phyloP scores from a whole-genome alignment of 345 rosid species.

The Gossypium arboreum region DNA sequence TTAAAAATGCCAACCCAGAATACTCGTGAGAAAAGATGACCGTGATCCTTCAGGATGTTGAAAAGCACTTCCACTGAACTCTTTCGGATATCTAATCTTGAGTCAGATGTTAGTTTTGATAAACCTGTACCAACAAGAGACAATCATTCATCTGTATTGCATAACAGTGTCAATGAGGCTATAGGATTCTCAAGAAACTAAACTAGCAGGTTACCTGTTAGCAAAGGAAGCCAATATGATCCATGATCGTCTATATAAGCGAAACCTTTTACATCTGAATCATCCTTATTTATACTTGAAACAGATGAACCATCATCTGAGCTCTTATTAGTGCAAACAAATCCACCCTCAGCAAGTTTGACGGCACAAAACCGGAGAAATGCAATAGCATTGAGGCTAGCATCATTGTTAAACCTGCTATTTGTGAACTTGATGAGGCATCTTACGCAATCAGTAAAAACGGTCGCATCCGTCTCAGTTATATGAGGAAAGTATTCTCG shows the following conservation, averaged over 20 bases:
- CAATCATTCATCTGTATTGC: neutral
- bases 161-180: neutral
- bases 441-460: constrained; percentile 90
- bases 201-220: constrained; percentile 55
- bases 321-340: constrained; percentile 58
- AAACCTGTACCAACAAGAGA: constrained; percentile 55
- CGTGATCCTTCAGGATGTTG: constrained; percentile 90
- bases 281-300: constrained; percentile 33
- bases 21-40: constrained; percentile 71
- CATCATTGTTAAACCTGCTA: constrained; percentile 84
- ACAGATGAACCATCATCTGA: constrained; percentile 34
- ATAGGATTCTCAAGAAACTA: constrained; percentile 11
- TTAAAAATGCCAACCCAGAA: constrained; percentile 65
- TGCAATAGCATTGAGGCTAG: constrained; percentile 94
- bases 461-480: constrained; percentile 89
- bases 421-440: constrained; percentile 94
- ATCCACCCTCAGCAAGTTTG: constrained; percentile 92
- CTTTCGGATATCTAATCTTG: constrained; percentile 78
- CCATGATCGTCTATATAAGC: constrained; percentile 66
- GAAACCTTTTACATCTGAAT: constrained; percentile 31
- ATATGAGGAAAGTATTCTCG: constrained; percentile 90
- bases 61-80: constrained; percentile 93
- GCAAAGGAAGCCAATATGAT: constrained; percentile 92
- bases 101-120: constrained; percentile 77
- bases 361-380: constrained; percentile 95